phyloP scores from a whole-genome alignment of 2,329 filamentous ascomycete genomes.

The Dothideomycetes sp. region DNA sequence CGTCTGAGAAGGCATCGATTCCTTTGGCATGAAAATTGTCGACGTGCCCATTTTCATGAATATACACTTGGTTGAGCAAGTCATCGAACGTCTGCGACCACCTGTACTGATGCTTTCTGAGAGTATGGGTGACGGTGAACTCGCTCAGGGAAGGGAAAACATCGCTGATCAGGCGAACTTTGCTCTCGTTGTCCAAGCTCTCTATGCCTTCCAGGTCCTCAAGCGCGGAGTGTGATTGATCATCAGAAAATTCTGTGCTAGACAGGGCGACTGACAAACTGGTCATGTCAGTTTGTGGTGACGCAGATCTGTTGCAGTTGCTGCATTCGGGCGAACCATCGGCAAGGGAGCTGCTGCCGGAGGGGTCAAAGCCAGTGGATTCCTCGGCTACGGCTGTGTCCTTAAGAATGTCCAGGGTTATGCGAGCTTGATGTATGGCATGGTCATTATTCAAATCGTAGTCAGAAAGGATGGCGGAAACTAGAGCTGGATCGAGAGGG shows the following conservation, averaged over 20 bases:
- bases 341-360: conserved; percentile 48
- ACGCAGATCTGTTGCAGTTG: conserved; percentile 26
- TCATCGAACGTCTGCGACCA: conserved; percentile 65
- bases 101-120: conserved; percentile 58
- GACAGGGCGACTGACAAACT: conserved; percentile 37
- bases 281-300: conserved; percentile 39
- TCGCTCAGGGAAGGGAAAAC: conserved; percentile 61
- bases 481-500: conserved; percentile 64
- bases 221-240: background rate
- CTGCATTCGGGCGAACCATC: conserved; percentile 26
- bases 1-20: conserved; percentile 68
- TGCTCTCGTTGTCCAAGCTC: conserved; percentile 46
- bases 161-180: conserved; percentile 50
- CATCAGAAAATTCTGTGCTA: conserved; percentile 15
- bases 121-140: conserved; percentile 53
- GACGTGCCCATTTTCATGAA: conserved; percentile 53
- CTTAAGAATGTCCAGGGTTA: conserved; percentile 55
- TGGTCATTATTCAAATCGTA: conserved; percentile 49
- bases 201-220: conserved; percentile 17
- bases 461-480: conserved; percentile 66
- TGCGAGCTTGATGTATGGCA: conserved; percentile 43
- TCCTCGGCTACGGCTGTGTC: conserved; percentile 56
- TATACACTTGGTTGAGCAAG: conserved; percentile 66
- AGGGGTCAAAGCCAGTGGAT: conserved; percentile 61
- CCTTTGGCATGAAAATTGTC: conserved; percentile 48